These are phyloP conservation scores for Wickerhamiella cacticola DNA, from an alignment of 805 yeast genomes.

Conservation along the genomic window DNA sequence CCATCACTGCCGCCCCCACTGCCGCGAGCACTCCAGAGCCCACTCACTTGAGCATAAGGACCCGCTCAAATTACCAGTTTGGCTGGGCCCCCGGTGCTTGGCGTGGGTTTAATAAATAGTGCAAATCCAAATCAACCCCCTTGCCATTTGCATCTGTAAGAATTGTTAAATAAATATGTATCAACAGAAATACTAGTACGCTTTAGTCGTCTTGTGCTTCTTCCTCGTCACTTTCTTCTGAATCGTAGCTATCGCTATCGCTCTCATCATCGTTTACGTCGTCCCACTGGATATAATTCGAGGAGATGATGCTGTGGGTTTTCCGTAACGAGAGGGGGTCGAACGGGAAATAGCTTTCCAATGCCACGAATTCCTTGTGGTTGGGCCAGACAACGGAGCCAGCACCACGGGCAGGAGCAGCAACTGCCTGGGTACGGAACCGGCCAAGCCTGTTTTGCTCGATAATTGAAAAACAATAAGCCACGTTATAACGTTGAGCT, in stretches of 20 bases:
- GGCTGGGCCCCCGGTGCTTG: no score
- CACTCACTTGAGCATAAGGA: no score
- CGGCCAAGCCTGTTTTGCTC: slow-evolving; percentile 76
- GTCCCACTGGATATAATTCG: slow-evolving; percentile 69
- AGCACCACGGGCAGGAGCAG: slow-evolving; percentile 26
- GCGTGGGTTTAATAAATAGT: no score
- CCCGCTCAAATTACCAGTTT: no score
- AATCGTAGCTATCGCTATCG: slow-evolving; percentile 32
- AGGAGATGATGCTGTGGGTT: slow-evolving; percentile 43
- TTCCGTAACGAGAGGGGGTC: slow-evolving; percentile 73
- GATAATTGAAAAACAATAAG: slow-evolving; percentile 85
- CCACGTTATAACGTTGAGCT: slow-evolving; percentile 78
- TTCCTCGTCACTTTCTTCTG: not conserved
- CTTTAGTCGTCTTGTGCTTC: not conserved
- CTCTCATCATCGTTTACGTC: slow-evolving; percentile 49
- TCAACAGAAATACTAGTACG: not conserved
- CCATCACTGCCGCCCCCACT: not conserved
- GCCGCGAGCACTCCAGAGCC: no score
- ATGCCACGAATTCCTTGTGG: slow-evolving; percentile 72
- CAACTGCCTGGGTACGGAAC: slow-evolving; percentile 28
- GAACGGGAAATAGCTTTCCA: slow-evolving; percentile 93
- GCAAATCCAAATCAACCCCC: no score
- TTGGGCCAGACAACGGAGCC: slow-evolving; percentile 36
- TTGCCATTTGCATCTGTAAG: not conserved
- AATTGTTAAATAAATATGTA: slow-evolving; percentile 1